Evolutionary conservation across 805 yeast genomes (phyloP), one percentile per base, ranked within the genome.

Genomic region (Lipomyces yamanashiensis): DNA sequence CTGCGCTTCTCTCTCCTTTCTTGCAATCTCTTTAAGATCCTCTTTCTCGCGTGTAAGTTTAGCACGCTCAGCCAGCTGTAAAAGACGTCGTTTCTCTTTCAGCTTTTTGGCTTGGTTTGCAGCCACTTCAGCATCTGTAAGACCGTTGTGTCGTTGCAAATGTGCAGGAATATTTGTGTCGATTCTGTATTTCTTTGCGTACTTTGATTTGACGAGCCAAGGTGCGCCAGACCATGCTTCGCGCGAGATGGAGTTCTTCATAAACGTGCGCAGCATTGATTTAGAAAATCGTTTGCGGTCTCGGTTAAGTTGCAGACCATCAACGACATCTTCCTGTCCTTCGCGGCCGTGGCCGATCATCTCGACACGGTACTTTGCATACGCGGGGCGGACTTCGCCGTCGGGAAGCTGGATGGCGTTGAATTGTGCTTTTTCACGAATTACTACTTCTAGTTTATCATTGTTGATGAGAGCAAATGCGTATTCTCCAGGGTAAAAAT

Each of bases 191-290:
- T 82, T 82, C 61, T 80, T 80, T 0, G 95, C 95, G 74, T 84
- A 90, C 68, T 87, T 86, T 33, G 84, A 85, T 73, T 87, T 89
- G 15, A 95, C 95, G 21, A 93, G 86, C 98, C 98, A 95, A 2
- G 98, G 98, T 2, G 98, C 93, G 2, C 98, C 98, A 49, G 87
- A 80, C 80, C 89, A 90, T 59, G 87, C 82, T 1, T 92, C 89
- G 61, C 96, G 84, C 7, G 88, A 81, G 73, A 90, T 82, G 51
- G 90, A 83, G 74, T 89, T 82, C 76, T 92, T 89, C 73, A 92
- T 82, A 74, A 95, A 87, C n/a, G 97, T 87, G 74, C 92, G 89
- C 43, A 95, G 88, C 59, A 89, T 82, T 85, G 92, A 88, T 75
- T 93, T 95, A 9, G 98, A 92, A 78, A 92, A 92, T 59, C 88